Conservation (phyloP, 2,329 filamentous ascomycete genomes). For the Colletotrichum australisinense region DNA sequence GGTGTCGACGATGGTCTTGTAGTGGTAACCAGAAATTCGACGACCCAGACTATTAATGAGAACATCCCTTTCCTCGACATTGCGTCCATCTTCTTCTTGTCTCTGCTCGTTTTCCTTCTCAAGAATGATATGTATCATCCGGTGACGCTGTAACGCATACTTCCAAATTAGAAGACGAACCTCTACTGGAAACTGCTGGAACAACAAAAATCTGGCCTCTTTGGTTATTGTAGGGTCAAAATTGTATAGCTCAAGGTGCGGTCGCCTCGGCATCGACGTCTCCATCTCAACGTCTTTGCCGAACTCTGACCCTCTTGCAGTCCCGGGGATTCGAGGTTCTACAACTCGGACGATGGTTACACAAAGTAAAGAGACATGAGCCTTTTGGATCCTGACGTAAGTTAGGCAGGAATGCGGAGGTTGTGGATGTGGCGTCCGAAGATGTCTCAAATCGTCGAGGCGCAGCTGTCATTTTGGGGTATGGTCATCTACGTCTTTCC, state of each 20-base stretch:
- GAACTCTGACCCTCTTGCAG: neutral
- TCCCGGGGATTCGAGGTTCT: neutral
- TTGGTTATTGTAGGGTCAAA: neutral
- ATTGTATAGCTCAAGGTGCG: constrained; percentile 29
- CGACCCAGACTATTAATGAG: neutral
- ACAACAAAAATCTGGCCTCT: neutral
- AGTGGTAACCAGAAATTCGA: constrained; percentile 8
- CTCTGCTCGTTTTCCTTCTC: neutral
- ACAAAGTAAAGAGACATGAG: neutral
- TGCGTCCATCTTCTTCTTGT: too few species aligned
- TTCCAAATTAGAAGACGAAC: constrained; percentile 14
- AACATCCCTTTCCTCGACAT: neutral
- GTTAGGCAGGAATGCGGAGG: neutral
- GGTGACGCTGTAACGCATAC: constrained; percentile 3
- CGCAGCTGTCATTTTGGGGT: neutral
- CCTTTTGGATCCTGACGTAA: neutral
- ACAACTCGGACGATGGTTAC: neutral
- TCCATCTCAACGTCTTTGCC: neutral
- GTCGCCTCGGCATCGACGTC: constrained; percentile 7
- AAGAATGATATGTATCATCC: neutral
- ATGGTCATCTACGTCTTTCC: neutral
- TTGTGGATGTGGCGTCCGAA: constrained; percentile 7
- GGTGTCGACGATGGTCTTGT: neutral
- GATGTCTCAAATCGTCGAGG: constrained; percentile 17
- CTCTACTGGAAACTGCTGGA: constrained; percentile 1